Evolutionary conservation across 192 early-diverging fungal species (phyloP), one percentile per base, ranked within the genome.

Genomic region (Rhizophagus sp.): DNA sequence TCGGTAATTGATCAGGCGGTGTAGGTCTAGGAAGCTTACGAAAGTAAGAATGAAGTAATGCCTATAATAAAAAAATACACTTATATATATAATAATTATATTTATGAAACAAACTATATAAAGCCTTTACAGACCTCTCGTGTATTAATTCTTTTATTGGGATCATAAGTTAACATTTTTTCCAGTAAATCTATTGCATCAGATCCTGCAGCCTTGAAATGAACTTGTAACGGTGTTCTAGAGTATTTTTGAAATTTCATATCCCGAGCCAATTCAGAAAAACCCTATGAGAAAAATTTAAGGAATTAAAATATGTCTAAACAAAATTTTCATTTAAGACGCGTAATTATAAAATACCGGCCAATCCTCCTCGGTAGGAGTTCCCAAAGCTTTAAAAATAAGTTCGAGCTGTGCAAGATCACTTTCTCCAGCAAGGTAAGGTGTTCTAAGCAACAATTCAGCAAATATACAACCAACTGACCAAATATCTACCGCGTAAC

Each of bases 391-490:
- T 80, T 88, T 86, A 81, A 96, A 94, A 44, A 94, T 96, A 1
- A 89, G 90, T 8, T 88, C 90, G 19, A 96, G 84, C 79, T 95
- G 94, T 52, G 90, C 91, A 83, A 96, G 83, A 69, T 96, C 94
- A 0, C 90, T 85, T n/a, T 94, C 93, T 49, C 91, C 95, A 0
- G 98, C 91, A 44, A 99, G 79, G 80, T 95, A 98, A 3, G 98
- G 97, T 15, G 92, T 91, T 30, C 98, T 90, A 78, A 98, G 83
- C 89, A 98, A 90, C 17, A 99, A 91, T 79, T 99, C 98, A 10
- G 97, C 98, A 93, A 99, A 99, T 49, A 99, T 97, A 80, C 98
- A 98, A 24, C 97, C 98, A 30, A 96, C 92, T 0, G 97, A 90
- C 98, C 98, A 99, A 17, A 99, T 97, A 80, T 99, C 98, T 13